A percentile compares a stretch with the other conserved stretches of the same genome.
These are phyloP conservation scores for Apiospora sp. DNA, from an alignment of 2,329 filamentous ascomycete genomes.

Conservation along the genomic window DNA sequence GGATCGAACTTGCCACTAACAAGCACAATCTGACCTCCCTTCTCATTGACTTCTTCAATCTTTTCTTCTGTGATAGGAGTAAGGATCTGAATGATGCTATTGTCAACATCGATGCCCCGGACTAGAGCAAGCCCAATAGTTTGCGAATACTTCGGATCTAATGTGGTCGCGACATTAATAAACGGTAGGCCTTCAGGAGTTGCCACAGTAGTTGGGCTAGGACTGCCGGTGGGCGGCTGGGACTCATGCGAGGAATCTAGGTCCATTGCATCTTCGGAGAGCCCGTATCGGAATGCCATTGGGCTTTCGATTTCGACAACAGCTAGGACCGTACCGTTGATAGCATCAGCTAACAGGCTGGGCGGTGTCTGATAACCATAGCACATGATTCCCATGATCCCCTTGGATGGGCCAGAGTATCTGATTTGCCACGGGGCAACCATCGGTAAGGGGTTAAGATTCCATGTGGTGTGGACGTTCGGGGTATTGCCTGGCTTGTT, in stretches of 20 bases:
- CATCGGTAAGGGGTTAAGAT: constrained; percentile 61
- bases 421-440: constrained; percentile 67
- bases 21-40: constrained; percentile 63
- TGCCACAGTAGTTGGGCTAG: constrained; percentile 39
- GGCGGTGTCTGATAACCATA: constrained; percentile 71
- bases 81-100: constrained; percentile 67
- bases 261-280: constrained; percentile 20
- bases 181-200: constrained; percentile 67
- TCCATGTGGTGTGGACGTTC: constrained; percentile 52
- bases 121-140: constrained; percentile 72
- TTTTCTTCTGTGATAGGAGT: constrained; percentile 61
- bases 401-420: constrained; percentile 59
- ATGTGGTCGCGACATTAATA: constrained; percentile 63
- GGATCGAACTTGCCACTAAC: constrained; percentile 74
- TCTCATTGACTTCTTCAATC: constrained; percentile 50
- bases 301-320: constrained; percentile 67
- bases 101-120: constrained; percentile 69
- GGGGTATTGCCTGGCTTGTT: constrained; percentile 27
- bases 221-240: constrained; percentile 32
- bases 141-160: constrained; percentile 67
- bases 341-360: constrained; percentile 66
- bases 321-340: constrained; percentile 76
- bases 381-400: constrained; percentile 71
- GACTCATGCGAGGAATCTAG: constrained; percentile 33
- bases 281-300: constrained; percentile 55